phyloP scores from a whole-genome alignment of 192 early-diverging fungal species.

The Dimargaris verticillata region DNA sequence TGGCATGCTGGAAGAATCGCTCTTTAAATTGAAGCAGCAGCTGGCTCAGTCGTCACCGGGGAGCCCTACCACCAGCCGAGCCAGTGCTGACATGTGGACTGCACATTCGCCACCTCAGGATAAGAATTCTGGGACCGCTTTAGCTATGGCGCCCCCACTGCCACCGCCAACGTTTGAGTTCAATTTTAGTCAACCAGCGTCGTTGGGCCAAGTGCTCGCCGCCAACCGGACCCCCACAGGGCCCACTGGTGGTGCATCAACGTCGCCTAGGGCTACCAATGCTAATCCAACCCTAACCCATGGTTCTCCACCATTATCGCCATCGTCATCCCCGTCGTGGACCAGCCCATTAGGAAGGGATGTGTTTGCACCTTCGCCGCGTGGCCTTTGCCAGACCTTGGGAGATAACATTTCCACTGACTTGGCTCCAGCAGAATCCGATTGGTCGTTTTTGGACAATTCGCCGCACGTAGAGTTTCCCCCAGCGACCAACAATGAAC shows the following conservation, averaged over 20 bases:
- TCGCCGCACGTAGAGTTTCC: constrained; percentile 2
- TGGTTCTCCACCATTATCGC: no score
- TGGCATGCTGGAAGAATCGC: neutral
- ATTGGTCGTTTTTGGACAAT: constrained; percentile 10
- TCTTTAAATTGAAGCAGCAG: constrained; percentile 5
- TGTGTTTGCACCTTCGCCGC: no score
- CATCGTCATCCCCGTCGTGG: no score
- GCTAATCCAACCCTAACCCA: no score
- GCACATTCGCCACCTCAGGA: neutral
- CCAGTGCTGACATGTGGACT: neutral
- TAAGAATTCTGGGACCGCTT: neutral
- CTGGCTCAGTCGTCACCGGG: no score
- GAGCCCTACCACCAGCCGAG: no score
- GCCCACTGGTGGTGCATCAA: no score
- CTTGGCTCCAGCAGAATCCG: no score
- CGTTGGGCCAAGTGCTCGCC: neutral
- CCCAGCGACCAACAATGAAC: neutral
- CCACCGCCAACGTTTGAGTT: constrained; percentile 1
- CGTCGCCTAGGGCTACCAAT: no score
- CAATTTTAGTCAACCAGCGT: neutral
- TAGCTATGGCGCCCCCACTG: neutral
- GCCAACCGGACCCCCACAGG: neutral
- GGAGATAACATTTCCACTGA: no score
- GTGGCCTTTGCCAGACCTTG: no score
- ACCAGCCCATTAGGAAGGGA: no score